Evolutionary conservation across 805 yeast species (phyloP).

Genomic region (Schwanniomyces yamadae): DNA sequence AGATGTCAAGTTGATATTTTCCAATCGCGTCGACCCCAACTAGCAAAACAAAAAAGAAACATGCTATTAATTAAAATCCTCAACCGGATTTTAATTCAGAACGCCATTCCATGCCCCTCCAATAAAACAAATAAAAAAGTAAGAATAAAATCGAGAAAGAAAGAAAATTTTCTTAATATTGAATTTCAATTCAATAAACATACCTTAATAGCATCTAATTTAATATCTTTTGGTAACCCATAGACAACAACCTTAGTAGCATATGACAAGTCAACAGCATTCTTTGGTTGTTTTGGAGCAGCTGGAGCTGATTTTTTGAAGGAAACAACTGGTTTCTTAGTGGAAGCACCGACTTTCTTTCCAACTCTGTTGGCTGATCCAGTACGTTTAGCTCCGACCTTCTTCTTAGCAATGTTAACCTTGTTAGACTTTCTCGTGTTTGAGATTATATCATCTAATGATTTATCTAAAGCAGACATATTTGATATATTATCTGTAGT

Average conservation of each 20-base stretch:
- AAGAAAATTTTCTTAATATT: slow-evolving; percentile 2
- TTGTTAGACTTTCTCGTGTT: slow-evolving; percentile 40
- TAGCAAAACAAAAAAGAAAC: slow-evolving; percentile 6
- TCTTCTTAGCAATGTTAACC: slow-evolving; percentile 18
- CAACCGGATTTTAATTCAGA: not conserved
- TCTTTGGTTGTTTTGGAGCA: slow-evolving; percentile 10
- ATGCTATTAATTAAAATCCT: slow-evolving; percentile 2
- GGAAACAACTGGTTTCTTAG: slow-evolving; percentile 31
- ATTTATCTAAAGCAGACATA: slow-evolving; percentile 87
- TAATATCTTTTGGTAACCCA: slow-evolving; percentile 83
- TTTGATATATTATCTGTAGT: slow-evolving; percentile 7
- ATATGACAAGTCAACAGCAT: slow-evolving; percentile 45
- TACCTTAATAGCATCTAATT: slow-evolving; percentile 82
- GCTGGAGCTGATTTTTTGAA: slow-evolving; percentile 26
- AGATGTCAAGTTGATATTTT: not conserved
- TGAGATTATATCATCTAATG: slow-evolving; percentile 91
- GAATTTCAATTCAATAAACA: slow-evolving; percentile 35
- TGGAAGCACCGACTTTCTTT: slow-evolving; percentile 30
- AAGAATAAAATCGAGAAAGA: slow-evolving; percentile 1
- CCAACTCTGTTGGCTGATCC: slow-evolving; percentile 36
- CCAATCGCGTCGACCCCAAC: not conserved
- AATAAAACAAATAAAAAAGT: slow-evolving; percentile 4
- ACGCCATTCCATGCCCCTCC: not conserved
- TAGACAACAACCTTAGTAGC: slow-evolving; percentile 85
- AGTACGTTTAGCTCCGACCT: slow-evolving; percentile 17